phyloP scores from a whole-genome alignment of 2,329 filamentous ascomycete species.

The Monosporascus cannonballus region DNA sequence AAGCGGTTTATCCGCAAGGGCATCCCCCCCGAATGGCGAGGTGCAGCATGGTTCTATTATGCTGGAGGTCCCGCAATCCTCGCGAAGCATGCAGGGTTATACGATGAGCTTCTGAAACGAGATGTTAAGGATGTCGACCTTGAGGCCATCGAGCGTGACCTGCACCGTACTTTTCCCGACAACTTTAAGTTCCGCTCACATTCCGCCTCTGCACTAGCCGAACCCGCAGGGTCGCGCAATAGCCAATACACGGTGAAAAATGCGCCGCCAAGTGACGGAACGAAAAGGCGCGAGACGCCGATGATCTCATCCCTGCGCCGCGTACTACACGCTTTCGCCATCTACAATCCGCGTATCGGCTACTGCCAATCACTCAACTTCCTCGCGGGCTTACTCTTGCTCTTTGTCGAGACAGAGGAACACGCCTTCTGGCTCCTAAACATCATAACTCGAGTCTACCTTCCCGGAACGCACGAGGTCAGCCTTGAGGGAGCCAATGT shows the following conservation, averaged over 20 bases:
- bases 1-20: constrained; percentile 91
- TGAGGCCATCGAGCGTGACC: constrained; percentile 88
- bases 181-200: constrained; percentile 77
- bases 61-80: constrained; percentile 79
- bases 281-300: constrained; percentile 53
- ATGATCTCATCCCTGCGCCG: constrained; percentile 78
- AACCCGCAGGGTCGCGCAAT: constrained; percentile 26
- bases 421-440: constrained; percentile 90
- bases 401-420: constrained; percentile 85
- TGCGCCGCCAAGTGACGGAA: constrained; percentile 20
- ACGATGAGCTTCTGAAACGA: constrained; percentile 61
- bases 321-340: constrained; percentile 81
- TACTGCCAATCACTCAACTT: constrained; percentile 98
- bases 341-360: constrained; percentile 86
- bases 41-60: constrained; percentile 97
- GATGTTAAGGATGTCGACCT: constrained; percentile 66
- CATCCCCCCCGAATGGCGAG: constrained; percentile 87
- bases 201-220: constrained; percentile 23
- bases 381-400: constrained; percentile 77
- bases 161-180: constrained; percentile 92
- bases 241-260: constrained; percentile 32
- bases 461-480: constrained; percentile 87
- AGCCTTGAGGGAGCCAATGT: constrained; percentile 89
- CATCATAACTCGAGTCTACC: constrained; percentile 80
- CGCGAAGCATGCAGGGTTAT: constrained; percentile 69